Base-by-base conservation (phyloP, 352 stramenopile species). In the Salisapilia sapeloensis region DNA sequence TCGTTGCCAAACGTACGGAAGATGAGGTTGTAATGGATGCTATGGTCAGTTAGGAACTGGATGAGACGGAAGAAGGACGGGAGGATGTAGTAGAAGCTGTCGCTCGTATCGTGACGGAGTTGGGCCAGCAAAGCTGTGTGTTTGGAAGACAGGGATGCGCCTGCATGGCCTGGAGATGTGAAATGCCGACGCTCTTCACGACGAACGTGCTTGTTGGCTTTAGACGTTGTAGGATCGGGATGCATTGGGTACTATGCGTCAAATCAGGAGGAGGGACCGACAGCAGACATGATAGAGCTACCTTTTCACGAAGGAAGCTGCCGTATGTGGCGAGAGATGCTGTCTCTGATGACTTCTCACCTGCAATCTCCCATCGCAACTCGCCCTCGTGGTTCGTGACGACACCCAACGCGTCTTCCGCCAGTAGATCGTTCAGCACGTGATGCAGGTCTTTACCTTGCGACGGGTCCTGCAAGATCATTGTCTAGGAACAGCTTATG, bases 401-500 rank as follows among this genome's bases (percentile, higher is more conserved):
- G 10, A 71, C 44, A 3, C 70, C 70, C 4, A 55, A 50, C 14
- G 61, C 59, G 12, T 45, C 43, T 48, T 86, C 71, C 2, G 61
- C 69, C 27, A 86, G 51, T 26, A 86, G 38, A 30, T 86, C 71
- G 38, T 86, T 86, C 4, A 86, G 40, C 33, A 86, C 75, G 38
- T 79, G 39, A 2, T 38, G 35, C n/a, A 86, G 53, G 5, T 58
- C 60, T 48, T 86, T 86, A 42, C 62, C 64, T 42, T 86, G 71
- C 38, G 80, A 54, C 0, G 66, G 71, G 40, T 86, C 71, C 40
- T 82, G 64, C 71, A 86, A 83, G 34, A 86, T 86, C 27, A 83
- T 33, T 1, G 71, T 86, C 71, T 85, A 29, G 5, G 44, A 6
- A 13, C 7, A 40, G 20, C 11, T n/a, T 28, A 17, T 7, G 15